Percentiles rank a stretch among this genome's conserved stretches.
Evolutionary conservation across 2,329 filamentous ascomycete genomes (phyloP).

Genomic region (Diaporthe citri): DNA sequence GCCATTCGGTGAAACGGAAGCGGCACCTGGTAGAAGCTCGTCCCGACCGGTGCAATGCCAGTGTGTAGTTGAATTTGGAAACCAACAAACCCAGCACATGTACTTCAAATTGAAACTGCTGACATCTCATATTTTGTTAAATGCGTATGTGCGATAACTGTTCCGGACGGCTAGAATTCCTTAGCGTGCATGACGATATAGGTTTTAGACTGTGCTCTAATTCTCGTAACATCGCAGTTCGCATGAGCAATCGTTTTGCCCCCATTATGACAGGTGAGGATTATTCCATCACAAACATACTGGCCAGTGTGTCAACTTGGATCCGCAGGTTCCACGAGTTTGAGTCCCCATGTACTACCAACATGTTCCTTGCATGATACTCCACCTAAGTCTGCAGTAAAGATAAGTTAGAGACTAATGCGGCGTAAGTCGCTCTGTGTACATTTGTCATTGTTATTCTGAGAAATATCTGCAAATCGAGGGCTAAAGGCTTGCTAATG

Average conservation of each 20-base stretch:
- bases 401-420: too few relatives aligned
- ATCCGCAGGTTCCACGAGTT: neutral
- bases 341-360: neutral
- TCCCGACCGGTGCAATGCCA: too few relatives aligned
- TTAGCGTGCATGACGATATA: neutral
- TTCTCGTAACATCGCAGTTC: neutral
- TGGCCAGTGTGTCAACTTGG: neutral
- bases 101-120: too few relatives aligned
- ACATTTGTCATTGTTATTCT: neutral
- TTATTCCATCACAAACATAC: neutral
- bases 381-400: too few relatives aligned
- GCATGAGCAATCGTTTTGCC: neutral
- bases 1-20: too few relatives aligned
- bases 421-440: neutral
- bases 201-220: neutral
- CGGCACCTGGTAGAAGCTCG: too few relatives aligned
- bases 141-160: neutral
- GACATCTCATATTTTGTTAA: neutral
- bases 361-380: too few relatives aligned
- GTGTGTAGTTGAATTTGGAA: too few relatives aligned
- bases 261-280: neutral
- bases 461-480: neutral
- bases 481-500: neutral
- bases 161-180: neutral
- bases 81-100: too few relatives aligned